A percentile compares a stretch with the other conserved stretches of the same genome.
phyloP scores from a whole-genome alignment of 2,329 filamentous ascomycete genomes.

The Trichophyton benhamiae region DNA sequence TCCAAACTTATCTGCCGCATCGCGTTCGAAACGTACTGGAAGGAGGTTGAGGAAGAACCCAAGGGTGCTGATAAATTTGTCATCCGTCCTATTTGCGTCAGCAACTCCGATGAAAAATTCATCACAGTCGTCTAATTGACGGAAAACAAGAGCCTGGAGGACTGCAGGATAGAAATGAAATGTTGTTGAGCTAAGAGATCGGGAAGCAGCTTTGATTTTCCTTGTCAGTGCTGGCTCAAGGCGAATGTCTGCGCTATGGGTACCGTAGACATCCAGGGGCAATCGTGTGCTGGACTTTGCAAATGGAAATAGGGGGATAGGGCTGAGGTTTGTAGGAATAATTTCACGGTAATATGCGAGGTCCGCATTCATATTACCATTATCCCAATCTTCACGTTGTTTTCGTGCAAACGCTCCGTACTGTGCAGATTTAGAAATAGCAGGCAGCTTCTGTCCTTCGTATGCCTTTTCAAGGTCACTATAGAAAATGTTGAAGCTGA shows the following conservation, averaged over 20 bases:
- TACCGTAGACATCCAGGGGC: neutral
- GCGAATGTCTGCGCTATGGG: neutral
- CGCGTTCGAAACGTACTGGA: slow-evolving; percentile 30
- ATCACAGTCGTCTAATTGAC: slow-evolving; percentile 26
- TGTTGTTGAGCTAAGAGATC: slow-evolving; percentile 19
- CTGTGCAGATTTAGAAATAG: slow-evolving; percentile 19
- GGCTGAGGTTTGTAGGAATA: neutral
- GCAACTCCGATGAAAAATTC: slow-evolving; percentile 37
- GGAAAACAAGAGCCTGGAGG: slow-evolving; percentile 28
- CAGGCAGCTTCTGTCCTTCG: slow-evolving; percentile 15
- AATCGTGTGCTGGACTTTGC: neutral
- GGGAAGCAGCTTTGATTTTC: slow-evolving; percentile 17
- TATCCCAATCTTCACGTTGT: slow-evolving; percentile 21
- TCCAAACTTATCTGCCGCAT: slow-evolving; percentile 19
- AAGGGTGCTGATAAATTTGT: slow-evolving; percentile 24
- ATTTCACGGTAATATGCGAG: slow-evolving; percentile 13
- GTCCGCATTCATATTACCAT: slow-evolving; percentile 19
- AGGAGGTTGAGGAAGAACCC: slow-evolving; percentile 42
- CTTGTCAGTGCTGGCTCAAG: slow-evolving; percentile 9
- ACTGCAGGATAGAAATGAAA: slow-evolving; percentile 40
- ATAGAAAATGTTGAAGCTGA: slow-evolving; percentile 35
- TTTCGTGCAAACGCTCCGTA: slow-evolving; percentile 26
- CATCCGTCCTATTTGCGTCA: slow-evolving; percentile 33
- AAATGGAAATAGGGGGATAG: slow-evolving; percentile 4
- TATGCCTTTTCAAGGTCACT: slow-evolving; percentile 37